Conservation (phyloP, 202 grass and related monocot genomes). For the Musa balbisiana region DNA sequence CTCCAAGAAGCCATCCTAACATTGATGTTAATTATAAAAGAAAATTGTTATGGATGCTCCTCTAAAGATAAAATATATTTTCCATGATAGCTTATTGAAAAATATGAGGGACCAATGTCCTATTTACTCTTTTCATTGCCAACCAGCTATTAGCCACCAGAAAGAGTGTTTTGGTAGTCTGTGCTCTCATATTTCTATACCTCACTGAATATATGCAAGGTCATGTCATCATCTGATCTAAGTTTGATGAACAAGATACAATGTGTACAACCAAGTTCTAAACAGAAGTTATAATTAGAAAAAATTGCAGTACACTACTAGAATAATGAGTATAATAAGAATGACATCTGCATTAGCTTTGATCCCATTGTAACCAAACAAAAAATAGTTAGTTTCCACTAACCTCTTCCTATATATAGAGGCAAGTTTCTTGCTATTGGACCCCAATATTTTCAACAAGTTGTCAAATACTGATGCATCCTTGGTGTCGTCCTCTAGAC, state of each 20-base stretch:
- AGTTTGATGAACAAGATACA: slow-evolving; percentile 5
- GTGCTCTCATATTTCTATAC: slow-evolving; percentile 10
- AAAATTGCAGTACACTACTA: background rate
- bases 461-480: slow-evolving; percentile 2
- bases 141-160: no score
- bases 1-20: no score
- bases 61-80: no score
- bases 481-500: background rate
- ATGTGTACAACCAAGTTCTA: background rate
- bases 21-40: no score
- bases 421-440: slow-evolving; percentile 24
- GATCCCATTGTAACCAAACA: background rate
- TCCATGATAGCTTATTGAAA: no score
- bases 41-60: no score
- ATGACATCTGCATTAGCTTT: background rate
- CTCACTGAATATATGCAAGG: slow-evolving; percentile 7
- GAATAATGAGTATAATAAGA: background rate
- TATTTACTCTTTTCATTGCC: no score
- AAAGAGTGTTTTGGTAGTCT: no score
- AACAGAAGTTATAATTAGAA: background rate
- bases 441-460: slow-evolving; percentile 30
- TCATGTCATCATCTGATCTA: slow-evolving; percentile 17
- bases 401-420: slow-evolving; percentile 31
- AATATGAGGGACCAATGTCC: no score
- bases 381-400: background rate